Evolutionary conservation across 1,284 basidiomycete genomes (phyloP).

Genomic region (Vanrija humicola): DNA sequence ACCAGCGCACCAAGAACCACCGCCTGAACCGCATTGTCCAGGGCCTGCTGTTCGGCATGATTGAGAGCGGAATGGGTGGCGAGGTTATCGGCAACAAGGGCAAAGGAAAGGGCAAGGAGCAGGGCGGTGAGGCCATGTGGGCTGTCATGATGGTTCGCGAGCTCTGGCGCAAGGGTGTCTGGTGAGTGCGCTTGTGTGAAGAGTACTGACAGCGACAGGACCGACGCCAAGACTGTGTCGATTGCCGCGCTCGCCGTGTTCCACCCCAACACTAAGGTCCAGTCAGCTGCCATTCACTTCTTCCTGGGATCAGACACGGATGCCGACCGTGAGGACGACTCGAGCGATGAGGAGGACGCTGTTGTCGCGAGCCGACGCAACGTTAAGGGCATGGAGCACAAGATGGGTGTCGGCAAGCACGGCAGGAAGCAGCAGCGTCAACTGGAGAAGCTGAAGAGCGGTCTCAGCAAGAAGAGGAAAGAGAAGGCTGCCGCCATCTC

Average conservation of each 20-base stretch:
- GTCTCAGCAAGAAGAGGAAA: conserved; percentile 64
- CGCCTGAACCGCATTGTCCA: conserved; percentile 96
- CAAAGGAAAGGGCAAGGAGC: conserved; percentile 46
- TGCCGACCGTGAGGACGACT: conserved; percentile 62
- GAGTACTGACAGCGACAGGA: conserved; percentile 53
- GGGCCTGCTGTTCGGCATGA: conserved; percentile 92
- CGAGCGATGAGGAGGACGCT: conserved; percentile 66
- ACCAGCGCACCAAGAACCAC: conserved; percentile 84
- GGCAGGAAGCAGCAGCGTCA: conserved; percentile 73
- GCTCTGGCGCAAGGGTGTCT: conserved; percentile 89
- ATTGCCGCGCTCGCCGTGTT: conserved; percentile 90
- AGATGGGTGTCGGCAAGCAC: conserved; percentile 83
- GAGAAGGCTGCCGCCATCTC: conserved; percentile 52
- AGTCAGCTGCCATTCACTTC: conserved; percentile 94
- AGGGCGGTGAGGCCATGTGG: conserved; percentile 91
- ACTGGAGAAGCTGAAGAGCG: conserved; percentile 53
- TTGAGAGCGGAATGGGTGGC: conserved; percentile 80
- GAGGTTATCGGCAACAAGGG: conserved; percentile 78
- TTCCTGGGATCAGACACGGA: conserved; percentile 82
- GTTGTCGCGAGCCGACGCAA: conserved; percentile 56
- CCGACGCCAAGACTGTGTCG: conserved; percentile 87
- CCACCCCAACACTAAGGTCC: conserved; percentile 91
- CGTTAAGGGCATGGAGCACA: conserved; percentile 71
- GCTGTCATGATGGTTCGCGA: conserved; percentile 92
- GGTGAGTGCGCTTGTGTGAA: conserved; percentile 54